A percentile compares a stretch with the other conserved stretches of the same genome.
phyloP scores from a whole-genome alignment of 2,329 filamentous ascomycete genomes.

The Pezicula rhizophila region DNA sequence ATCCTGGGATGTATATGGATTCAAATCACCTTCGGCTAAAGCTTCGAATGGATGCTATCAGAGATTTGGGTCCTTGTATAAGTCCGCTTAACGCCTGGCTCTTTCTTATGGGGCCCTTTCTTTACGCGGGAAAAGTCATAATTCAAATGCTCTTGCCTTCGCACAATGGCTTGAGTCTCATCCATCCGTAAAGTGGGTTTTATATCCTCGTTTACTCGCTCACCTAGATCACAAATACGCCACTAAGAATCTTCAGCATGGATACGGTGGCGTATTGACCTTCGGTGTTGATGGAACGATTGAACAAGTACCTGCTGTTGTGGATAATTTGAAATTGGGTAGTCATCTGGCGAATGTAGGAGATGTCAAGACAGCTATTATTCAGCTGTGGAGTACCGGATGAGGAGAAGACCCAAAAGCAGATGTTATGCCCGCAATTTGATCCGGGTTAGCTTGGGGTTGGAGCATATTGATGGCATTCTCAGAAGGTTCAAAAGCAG shows the following conservation, averaged over 20 bases:
- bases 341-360: conserved; percentile 66
- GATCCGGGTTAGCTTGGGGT: no score
- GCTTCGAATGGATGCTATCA: conserved; percentile 61
- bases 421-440: no score
- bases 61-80: conserved; percentile 57
- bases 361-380: conserved; percentile 55
- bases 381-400: conserved; percentile 61
- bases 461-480: no score
- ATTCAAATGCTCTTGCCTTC: conserved; percentile 53
- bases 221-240: conserved; percentile 56
- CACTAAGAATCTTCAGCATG: conserved; percentile 59
- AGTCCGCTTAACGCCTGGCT: conserved; percentile 66
- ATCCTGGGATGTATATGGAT: conserved; percentile 63
- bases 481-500: no score
- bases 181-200: conserved; percentile 61
- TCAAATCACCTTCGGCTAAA: conserved; percentile 55
- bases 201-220: conserved; percentile 58
- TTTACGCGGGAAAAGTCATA: conserved; percentile 58
- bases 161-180: conserved; percentile 61
- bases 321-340: conserved; percentile 63
- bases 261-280: conserved; percentile 62
- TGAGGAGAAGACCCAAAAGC: conserved; percentile 51
- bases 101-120: conserved; percentile 61
- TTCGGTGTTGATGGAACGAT: conserved; percentile 63
- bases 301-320: conserved; percentile 57